These are phyloP conservation scores for Acanthamoeba castellanii DNA, from an alignment of 208 protist species.

Conservation along the genomic window DNA sequence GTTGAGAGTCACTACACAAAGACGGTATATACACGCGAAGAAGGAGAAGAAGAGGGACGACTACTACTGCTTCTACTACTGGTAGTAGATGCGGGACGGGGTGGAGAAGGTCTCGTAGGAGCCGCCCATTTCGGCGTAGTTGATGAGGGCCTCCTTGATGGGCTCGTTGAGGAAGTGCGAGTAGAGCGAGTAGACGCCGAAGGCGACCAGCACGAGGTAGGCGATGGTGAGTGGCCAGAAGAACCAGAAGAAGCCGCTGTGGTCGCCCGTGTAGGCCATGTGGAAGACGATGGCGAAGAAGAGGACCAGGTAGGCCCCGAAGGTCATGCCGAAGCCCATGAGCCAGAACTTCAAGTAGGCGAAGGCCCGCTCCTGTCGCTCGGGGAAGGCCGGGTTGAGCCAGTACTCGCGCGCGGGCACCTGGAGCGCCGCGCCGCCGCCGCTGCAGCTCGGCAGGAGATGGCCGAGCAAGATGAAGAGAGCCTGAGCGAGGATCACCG, in stretches of 20 bases:
- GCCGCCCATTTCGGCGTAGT: constrained; percentile 53
- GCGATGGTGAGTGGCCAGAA: constrained; percentile 34
- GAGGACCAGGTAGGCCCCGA: constrained; percentile 42
- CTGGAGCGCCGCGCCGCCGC: not conserved
- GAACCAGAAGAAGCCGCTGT: constrained; percentile 40
- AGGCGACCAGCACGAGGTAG: constrained; percentile 27
- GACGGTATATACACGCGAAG: too few relatives aligned
- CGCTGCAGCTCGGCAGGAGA: not conserved
- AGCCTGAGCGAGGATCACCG: constrained; percentile 14
- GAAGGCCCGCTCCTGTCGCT: constrained; percentile 46
- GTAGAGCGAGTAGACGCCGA: constrained; percentile 38
- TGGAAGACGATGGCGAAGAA: constrained; percentile 64
- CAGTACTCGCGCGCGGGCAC: constrained; percentile 37
- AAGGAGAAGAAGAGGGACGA: too few relatives aligned
- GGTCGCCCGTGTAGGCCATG: constrained; percentile 44
- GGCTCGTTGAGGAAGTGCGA: constrained; percentile 57
- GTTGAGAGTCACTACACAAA: too few relatives aligned
- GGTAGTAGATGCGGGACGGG: constrained; percentile 45
- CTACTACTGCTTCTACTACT: too few relatives aligned
- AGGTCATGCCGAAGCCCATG: constrained; percentile 43
- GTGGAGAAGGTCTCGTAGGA: constrained; percentile 57
- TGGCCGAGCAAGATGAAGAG: constrained; percentile 31
- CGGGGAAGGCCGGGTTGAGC: constrained; percentile 55
- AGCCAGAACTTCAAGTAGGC: constrained; percentile 51
- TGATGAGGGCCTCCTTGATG: constrained; percentile 61